Evolutionary conservation across 495 filamentous ascomycete species (phyloP).

Genomic region (Parathielavia appendiculata): DNA sequence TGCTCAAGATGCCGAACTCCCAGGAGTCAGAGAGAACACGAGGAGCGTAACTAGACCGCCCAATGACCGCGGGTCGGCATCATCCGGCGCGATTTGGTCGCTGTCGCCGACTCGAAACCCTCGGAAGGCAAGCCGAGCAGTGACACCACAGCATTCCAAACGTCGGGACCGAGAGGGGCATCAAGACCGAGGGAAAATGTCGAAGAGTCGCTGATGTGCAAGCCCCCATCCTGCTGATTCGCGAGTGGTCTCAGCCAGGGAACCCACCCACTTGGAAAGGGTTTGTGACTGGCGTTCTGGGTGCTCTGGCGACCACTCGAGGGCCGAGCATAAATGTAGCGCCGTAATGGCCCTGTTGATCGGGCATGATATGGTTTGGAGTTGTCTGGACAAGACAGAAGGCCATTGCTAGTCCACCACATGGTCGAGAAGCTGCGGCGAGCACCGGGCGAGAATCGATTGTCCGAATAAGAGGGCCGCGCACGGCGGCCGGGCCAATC

Average conservation of each 20-base stretch:
- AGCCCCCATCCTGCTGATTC: background rate
- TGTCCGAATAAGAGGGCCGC: background rate
- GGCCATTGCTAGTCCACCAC: background rate
- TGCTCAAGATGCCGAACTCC: no score
- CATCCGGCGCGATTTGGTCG: background rate
- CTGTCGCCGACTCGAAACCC: background rate
- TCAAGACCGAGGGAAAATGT: background rate
- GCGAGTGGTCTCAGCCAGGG: background rate
- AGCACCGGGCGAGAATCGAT: background rate
- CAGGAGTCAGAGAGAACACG: no score
- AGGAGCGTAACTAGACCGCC: no score
- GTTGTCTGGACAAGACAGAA: background rate
- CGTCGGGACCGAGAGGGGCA: slow-evolving; percentile 16
- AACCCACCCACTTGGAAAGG: background rate
- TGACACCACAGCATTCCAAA: slow-evolving; percentile 6
- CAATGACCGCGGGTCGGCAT: background rate
- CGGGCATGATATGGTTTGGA: background rate
- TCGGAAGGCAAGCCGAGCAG: background rate
- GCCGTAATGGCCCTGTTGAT: background rate
- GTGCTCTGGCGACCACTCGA: background rate
- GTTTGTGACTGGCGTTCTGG: background rate
- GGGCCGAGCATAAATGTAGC: background rate
- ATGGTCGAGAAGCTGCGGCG: background rate
- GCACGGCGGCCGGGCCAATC: background rate
- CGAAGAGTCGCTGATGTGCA: background rate